Percentiles rank a stretch among this genome's conserved stretches.
Conservation (phyloP, 2,329 filamentous ascomycete species). For the Penicillium sp. region DNA sequence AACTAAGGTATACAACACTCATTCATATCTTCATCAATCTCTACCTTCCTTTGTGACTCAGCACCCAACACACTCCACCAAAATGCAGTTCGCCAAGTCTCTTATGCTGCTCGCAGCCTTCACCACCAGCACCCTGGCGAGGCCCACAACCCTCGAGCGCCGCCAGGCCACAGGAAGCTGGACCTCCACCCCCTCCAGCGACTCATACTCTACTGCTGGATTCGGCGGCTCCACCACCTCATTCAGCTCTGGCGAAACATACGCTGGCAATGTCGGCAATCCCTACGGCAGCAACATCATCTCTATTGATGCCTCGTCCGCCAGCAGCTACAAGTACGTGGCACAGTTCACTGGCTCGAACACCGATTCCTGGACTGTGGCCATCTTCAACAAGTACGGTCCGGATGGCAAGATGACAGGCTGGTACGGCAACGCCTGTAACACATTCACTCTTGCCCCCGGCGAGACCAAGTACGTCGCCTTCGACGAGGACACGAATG, state of each 20-base stretch:
- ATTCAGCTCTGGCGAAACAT: slow-evolving; percentile 27
- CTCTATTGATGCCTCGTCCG: slow-evolving; percentile 30
- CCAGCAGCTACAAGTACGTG: slow-evolving; percentile 37
- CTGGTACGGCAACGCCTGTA: slow-evolving; percentile 35
- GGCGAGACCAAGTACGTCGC: slow-evolving; percentile 39
- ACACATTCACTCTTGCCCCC: slow-evolving; percentile 30
- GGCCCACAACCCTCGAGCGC: slow-evolving; percentile 16
- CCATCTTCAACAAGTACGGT: slow-evolving; percentile 43
- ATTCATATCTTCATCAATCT: not conserved
- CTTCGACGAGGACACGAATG: slow-evolving; percentile 37
- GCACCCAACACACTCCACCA: not conserved
- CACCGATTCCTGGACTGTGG: slow-evolving; percentile 34
- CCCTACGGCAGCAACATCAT: slow-evolving; percentile 44
- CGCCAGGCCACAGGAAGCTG: slow-evolving; percentile 19
- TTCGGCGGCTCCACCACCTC: slow-evolving; percentile 32
- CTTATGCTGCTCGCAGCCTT: slow-evolving; percentile 33
- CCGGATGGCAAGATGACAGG: slow-evolving; percentile 33
- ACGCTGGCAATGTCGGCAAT: slow-evolving; percentile 39
- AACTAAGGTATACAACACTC: slow-evolving; percentile 1
- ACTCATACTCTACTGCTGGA: slow-evolving; percentile 28
- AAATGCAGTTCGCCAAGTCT: slow-evolving; percentile 32
- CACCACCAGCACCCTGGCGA: slow-evolving; percentile 23
- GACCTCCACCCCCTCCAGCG: slow-evolving; percentile 21
- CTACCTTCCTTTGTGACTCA: not conserved
- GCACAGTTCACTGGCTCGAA: slow-evolving; percentile 33